phyloP scores from a whole-genome alignment of 2,329 filamentous ascomycete genomes.

The Xenoacremonium recifei region DNA sequence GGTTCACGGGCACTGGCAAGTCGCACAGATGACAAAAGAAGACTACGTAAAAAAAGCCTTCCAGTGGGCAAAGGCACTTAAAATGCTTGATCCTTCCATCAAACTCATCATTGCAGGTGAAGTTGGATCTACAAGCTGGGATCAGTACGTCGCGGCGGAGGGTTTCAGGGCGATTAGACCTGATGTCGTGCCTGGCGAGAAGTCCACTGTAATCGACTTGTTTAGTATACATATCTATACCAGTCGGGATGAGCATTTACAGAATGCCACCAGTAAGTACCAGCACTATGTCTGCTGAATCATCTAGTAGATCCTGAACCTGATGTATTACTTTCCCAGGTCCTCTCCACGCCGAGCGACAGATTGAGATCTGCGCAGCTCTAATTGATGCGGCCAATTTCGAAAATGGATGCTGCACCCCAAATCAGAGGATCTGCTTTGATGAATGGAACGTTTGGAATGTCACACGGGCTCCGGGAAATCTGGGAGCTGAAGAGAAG shows the following conservation, averaged over 20 bases:
- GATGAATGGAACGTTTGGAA: constrained; percentile 89
- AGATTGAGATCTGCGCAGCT: constrained; percentile 66
- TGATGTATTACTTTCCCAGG: constrained; percentile 49
- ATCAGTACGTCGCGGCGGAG: constrained; percentile 69
- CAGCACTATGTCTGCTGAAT: neutral
- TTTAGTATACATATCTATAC: constrained; percentile 82
- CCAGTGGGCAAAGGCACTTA: constrained; percentile 71
- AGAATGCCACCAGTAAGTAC: constrained; percentile 45
- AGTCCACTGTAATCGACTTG: constrained; percentile 64
- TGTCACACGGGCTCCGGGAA: constrained; percentile 66
- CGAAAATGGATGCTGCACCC: constrained; percentile 62
- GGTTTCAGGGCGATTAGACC: constrained; percentile 49
- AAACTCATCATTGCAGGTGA: constrained; percentile 73
- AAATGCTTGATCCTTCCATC: constrained; percentile 68
- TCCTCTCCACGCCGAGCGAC: constrained; percentile 71
- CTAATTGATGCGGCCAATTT: constrained; percentile 73
- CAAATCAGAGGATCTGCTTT: constrained; percentile 71
- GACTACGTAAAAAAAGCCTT: constrained; percentile 67
- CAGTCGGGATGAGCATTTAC: constrained; percentile 49
- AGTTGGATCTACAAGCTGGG: constrained; percentile 68
- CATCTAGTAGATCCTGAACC: neutral
- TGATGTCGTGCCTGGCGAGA: constrained; percentile 30
- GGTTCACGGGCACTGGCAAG: constrained; percentile 65
- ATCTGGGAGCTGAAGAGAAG: constrained; percentile 68
- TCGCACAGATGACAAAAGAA: constrained; percentile 67